Evolutionary conservation across 257 asterid genomes (phyloP).

Genomic region (Thymus quinquecostatus): DNA sequence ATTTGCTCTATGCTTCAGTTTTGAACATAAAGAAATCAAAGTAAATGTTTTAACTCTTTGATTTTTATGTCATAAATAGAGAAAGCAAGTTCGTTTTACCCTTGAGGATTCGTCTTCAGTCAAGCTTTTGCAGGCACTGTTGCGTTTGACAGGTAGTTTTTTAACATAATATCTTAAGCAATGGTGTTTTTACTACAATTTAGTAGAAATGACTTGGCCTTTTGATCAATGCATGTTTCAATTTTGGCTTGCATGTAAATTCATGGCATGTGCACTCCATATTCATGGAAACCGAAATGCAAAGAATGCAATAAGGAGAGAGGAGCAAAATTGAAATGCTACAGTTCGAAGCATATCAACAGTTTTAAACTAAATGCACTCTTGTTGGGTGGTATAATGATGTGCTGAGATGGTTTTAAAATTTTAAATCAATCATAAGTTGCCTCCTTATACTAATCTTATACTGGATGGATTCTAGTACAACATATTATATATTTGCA

Average conservation of each 20-base stretch:
- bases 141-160: constrained; percentile 64
- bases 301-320: not conserved
- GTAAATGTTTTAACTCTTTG: constrained; percentile 11
- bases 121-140: constrained; percentile 67
- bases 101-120: constrained; percentile 49
- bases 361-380: not conserved
- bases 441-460: too few relatives aligned
- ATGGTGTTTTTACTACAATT: not conserved
- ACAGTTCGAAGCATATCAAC: not conserved
- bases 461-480: too few relatives aligned
- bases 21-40: constrained; percentile 17
- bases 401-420: too few relatives aligned
- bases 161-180: constrained; percentile 20
- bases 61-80: constrained; percentile 40
- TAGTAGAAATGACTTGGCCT: too few relatives aligned
- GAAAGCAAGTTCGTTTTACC: constrained; percentile 39
- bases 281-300: not conserved
- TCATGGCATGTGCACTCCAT: too few relatives aligned
- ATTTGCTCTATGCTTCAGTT: constrained; percentile 4
- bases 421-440: too few relatives aligned
- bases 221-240: too few relatives aligned
- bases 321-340: constrained; percentile 4
- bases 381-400: too few relatives aligned
- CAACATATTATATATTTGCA: too few relatives aligned
- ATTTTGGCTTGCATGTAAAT: too few relatives aligned